A percentile compares a stretch with the other conserved stretches of the same genome.
Evolutionary conservation across 208 protist species (phyloP).

Genomic region (Tritrichomonas musculus): DNA sequence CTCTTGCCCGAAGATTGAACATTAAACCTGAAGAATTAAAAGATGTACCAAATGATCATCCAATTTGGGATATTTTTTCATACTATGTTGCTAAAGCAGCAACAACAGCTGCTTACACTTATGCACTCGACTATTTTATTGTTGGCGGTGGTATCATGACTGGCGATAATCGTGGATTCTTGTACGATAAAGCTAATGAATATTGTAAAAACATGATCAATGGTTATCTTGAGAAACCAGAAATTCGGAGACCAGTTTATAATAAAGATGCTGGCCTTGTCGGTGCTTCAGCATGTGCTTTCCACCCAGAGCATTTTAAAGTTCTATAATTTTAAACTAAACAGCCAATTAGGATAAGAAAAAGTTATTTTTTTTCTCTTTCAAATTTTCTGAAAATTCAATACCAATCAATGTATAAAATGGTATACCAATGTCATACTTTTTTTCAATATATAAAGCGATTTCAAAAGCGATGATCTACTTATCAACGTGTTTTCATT

Average conservation of each 20-base stretch:
- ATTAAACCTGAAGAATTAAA: constrained; percentile 36
- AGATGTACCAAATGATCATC: constrained; percentile 51
- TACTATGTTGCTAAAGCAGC: constrained; percentile 39
- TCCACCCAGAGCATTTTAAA: too few relatives aligned
- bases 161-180: neutral
- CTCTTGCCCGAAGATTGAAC: constrained; percentile 50
- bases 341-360: too few relatives aligned
- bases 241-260: neutral
- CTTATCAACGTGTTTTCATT: too few relatives aligned
- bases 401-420: too few relatives aligned
- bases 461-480: too few relatives aligned
- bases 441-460: too few relatives aligned
- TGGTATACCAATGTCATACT: too few relatives aligned
- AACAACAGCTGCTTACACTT: constrained; percentile 15
- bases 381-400: too few relatives aligned
- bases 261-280: neutral
- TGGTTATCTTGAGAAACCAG: neutral
- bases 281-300: neutral
- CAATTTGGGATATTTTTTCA: constrained; percentile 51
- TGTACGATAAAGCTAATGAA: neutral
- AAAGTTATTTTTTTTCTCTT: too few relatives aligned
- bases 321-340: too few relatives aligned
- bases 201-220: neutral
- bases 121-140: constrained; percentile 36
- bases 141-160: constrained; percentile 37